phyloP scores from a whole-genome alignment of 148 eudicot species.

The Salicornia ramosissima region DNA sequence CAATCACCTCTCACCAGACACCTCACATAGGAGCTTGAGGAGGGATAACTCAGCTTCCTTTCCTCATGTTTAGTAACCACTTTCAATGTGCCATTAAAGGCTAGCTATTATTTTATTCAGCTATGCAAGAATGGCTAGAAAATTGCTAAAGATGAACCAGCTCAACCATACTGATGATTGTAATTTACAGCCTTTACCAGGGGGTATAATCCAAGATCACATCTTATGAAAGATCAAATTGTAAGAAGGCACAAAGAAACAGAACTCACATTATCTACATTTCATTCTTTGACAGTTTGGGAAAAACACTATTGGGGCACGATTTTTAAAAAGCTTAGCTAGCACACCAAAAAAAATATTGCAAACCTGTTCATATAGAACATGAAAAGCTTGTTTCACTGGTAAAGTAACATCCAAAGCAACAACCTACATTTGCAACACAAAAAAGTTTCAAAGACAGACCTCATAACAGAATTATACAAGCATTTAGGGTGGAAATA shows the following conservation, averaged over 20 bases:
- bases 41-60: not conserved
- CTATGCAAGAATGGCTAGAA: not conserved
- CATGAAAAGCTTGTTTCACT: constrained; percentile 92
- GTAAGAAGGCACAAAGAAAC: not conserved
- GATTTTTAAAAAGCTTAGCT: not conserved
- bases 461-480: not conserved
- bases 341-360: constrained; percentile 3
- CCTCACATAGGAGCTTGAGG: not conserved
- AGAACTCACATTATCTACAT: too few species aligned
- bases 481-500: not conserved
- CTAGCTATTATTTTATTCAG: not conserved
- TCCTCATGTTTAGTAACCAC: too few species aligned
- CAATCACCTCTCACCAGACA: not conserved
- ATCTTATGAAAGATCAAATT: not conserved
- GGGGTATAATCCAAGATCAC: not conserved
- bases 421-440: constrained; percentile 50
- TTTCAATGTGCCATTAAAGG: not conserved
- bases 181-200: not conserved
- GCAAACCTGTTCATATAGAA: constrained; percentile 89
- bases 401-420: constrained; percentile 82
- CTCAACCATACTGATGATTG: not conserved
- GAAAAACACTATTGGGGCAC: not conserved
- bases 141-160: not conserved
- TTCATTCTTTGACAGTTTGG: not conserved
- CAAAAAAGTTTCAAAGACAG: constrained; percentile 14